These are phyloP conservation scores for Leishmania lainsoni DNA, from an alignment of 208 protist genomes.

Conservation along the genomic window DNA sequence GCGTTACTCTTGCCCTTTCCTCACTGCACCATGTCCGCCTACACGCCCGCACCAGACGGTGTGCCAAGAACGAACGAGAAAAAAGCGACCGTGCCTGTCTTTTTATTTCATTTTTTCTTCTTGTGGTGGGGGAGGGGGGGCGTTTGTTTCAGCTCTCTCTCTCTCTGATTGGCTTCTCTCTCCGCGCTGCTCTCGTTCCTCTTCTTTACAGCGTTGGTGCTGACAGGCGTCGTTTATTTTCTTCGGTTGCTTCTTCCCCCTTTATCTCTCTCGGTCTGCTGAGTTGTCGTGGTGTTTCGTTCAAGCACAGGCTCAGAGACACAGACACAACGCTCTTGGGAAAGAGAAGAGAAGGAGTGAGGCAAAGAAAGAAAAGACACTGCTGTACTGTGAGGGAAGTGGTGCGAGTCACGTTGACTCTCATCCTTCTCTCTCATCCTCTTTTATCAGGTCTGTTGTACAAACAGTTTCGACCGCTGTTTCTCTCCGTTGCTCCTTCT, in stretches of 20 bases:
- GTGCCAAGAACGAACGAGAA: neutral
- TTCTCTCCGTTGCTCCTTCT: neutral
- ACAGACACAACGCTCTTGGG: neutral
- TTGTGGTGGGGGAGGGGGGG: neutral
- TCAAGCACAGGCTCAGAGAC: neutral
- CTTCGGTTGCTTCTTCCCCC: too few relatives aligned
- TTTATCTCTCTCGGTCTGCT: too few relatives aligned
- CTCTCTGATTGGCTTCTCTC: conserved; percentile 2
- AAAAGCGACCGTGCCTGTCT: too few relatives aligned
- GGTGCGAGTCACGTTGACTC: neutral
- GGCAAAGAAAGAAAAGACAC: neutral
- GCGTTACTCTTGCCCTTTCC: neutral
- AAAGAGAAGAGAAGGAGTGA: neutral
- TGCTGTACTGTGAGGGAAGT: neutral
- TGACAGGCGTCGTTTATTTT: too few relatives aligned
- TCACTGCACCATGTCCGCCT: neutral
- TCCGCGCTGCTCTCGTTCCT: conserved; percentile 10
- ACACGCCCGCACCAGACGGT: neutral
- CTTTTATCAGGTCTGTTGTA: neutral
- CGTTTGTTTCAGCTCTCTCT: neutral
- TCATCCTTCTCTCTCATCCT: neutral
- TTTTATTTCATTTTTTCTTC: neutral
- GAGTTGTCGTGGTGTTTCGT: too few relatives aligned
- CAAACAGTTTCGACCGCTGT: neutral
- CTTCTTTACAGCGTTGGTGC: conserved; percentile 1